Percentiles rank a stretch among this genome's conserved stretches.
phyloP scores from a whole-genome alignment of 176 grass and related monocot species.

The Phoenix roebelenii region DNA sequence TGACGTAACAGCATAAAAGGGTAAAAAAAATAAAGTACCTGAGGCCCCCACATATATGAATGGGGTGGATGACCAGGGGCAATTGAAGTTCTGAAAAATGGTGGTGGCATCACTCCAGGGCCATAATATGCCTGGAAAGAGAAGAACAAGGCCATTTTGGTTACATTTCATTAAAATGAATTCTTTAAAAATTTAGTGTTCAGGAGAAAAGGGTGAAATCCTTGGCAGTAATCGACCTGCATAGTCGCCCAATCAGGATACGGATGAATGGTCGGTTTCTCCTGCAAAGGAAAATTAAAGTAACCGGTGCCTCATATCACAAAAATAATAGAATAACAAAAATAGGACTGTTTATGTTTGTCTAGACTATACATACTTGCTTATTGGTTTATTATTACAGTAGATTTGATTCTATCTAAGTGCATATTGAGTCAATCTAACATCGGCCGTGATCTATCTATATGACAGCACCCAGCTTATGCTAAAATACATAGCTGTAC shows the following conservation, averaged over 20 bases:
- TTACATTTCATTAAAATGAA: slow-evolving; percentile 7
- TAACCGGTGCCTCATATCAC: too few species aligned
- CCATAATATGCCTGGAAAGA: slow-evolving; percentile 73
- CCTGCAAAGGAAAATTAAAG: slow-evolving; percentile 23
- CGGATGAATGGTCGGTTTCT: slow-evolving; percentile 45
- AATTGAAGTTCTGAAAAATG: slow-evolving; percentile 45
- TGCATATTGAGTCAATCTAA: too few species aligned
- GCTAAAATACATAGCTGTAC: too few species aligned
- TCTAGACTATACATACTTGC: neutral
- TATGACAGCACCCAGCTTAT: too few species aligned
- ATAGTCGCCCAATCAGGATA: slow-evolving; percentile 74
- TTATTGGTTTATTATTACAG: too few species aligned
- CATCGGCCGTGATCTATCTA: too few species aligned
- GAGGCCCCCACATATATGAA: slow-evolving; percentile 67
- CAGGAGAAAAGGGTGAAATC: neutral
- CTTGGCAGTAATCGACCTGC: slow-evolving; percentile 27
- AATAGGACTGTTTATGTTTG: neutral
- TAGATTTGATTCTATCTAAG: too few species aligned
- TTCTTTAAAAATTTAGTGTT: slow-evolving; percentile 5
- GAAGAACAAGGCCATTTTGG: slow-evolving; percentile 3
- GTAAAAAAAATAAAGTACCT: slow-evolving; percentile 32
- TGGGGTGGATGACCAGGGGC: slow-evolving; percentile 47
- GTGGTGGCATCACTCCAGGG: slow-evolving; percentile 54
- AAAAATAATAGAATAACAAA: slow-evolving; percentile 11
- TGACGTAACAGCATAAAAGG: neutral